Base-by-base conservation (phyloP, 2,329 filamentous ascomycete species). In the Pseudopyrenochaeta lycopersici region DNA sequence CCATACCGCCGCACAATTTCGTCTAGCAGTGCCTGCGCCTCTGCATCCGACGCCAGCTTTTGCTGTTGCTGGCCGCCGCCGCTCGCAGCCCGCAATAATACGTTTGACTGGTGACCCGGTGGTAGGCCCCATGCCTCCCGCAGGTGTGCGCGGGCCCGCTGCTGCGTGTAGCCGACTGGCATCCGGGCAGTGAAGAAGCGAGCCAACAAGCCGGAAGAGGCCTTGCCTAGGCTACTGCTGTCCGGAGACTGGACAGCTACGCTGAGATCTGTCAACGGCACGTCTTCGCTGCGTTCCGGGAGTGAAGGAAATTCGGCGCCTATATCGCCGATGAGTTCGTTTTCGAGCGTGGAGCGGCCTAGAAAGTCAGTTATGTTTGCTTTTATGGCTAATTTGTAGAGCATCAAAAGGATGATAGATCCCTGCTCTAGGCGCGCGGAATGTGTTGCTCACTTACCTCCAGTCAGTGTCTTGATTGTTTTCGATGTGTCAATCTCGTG, bases 291-390 rank as follows among this genome's bases (percentile, higher is more conserved):
- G 82, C 98, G 98, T 77, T 99, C 95, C 49, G 95, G 95, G 12
- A 94, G 97, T 11, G 93, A 97, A 54, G 95, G 95, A 69, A 99
- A 99, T 80, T 99, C 95, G 78, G 98, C 98, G 75, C 94, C 94
- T 61, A 99, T 81, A 75, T 99, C 95, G 80, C 95, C 95, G 29
- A 99, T 87, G 63, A 99, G 98, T 79, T 99, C 95, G 77, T 99
- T 99, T 76, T 99, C 95, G 20, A 99, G 87, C 7, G 95, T 99
- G 2, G 95, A 98, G 84, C 98, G 98, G 73, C 93, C 93, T 97
- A 68, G 41, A 57, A 47, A 56, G 56, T 66, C 58, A 15, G 64
- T 63, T 56, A 61, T 48, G 12, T 2, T n/a, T n/a, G n/a, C n/a
- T n/a, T n/a, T n/a, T n/a, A n/a, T n/a, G n/a, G n/a, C n/a, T n/a